Evolutionary conservation across 2,329 filamentous ascomycete genomes (phyloP), one percentile per base, ranked within the genome.

Genomic region (Epichloe gansuensis): DNA sequence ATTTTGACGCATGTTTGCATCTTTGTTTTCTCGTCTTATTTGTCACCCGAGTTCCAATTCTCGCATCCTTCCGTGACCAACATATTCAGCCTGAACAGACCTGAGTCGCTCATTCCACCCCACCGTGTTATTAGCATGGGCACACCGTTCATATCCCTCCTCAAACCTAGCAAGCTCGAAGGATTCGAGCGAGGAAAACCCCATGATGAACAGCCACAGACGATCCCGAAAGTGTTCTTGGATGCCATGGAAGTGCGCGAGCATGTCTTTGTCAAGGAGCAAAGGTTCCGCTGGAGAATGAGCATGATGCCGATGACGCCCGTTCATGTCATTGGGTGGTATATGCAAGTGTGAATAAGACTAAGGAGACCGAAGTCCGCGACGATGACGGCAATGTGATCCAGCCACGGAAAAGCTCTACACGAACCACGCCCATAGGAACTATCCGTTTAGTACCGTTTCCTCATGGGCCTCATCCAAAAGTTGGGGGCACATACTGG

Each of bases 291-390:
- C 67, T 81, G 1, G 81, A 85, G 39, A 80, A 82, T 58, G 91
- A 97, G 67, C 77, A 88, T 58, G 91, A 96, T 71, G 71, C 75
- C 1, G 89, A 96, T 64, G 91, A 97, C 66, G 59, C 76, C 1
- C 79, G 87, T 38, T 84, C 82, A 59, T 91, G 84, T 70, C 90
- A 96, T 68, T 95, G 88, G 86, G 84, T 95, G 34, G 74, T 84
- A n/a, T 95, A 95, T 67, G 81, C 81, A 47, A 82, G 76, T 15
- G 75, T 85, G 52, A 76, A 77, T 51, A 72, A 68, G 48, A 69
- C 65, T 3, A 67, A 69, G 45, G 67, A 68, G 54, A 63, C 65
- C 5, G 73, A 76, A 63, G 60, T 70, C 45, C 69, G 67, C 31
- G 71, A 78, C 60, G 65, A 69, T 5, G 60, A 62, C n/a, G 71